Conservation (phyloP, 345 rosid species). For the Gynandropsis gynandra region DNA sequence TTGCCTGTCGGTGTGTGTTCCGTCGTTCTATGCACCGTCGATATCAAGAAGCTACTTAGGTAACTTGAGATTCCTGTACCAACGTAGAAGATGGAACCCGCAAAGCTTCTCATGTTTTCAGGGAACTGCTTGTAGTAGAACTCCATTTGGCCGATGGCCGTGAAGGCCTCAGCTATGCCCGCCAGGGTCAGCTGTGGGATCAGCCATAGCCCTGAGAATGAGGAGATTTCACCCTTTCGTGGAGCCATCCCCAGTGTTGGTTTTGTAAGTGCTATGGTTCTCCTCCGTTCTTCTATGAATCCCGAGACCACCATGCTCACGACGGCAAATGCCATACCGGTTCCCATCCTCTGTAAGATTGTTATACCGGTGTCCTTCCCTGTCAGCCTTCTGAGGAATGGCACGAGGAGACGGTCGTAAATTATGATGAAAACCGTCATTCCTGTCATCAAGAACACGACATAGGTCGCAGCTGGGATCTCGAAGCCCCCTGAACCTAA, state of each 20-base stretch:
- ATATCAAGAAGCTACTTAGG: slow-evolving; percentile 33
- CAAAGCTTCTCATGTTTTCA: slow-evolving; percentile 44
- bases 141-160: slow-evolving; percentile 35
- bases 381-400: slow-evolving; percentile 31
- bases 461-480: slow-evolving; percentile 46
- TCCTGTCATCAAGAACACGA: slow-evolving; percentile 44
- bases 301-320: slow-evolving; percentile 41
- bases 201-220: slow-evolving; percentile 47
- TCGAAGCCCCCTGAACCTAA: slow-evolving; percentile 39
- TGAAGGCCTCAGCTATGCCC: slow-evolving; percentile 44
- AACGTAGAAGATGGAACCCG: slow-evolving; percentile 25
- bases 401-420: slow-evolving; percentile 47
- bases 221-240: slow-evolving; percentile 39
- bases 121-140: slow-evolving; percentile 53
- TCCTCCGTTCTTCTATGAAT: slow-evolving; percentile 36
- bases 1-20: slow-evolving; percentile 23
- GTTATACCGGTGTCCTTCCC: slow-evolving; percentile 41
- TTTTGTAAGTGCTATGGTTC: slow-evolving; percentile 35
- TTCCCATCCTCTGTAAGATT: slow-evolving; percentile 38
- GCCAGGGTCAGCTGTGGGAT: slow-evolving; percentile 43
- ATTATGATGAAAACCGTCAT: slow-evolving; percentile 43
- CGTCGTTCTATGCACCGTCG: slow-evolving; percentile 25
- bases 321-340: slow-evolving; percentile 33
- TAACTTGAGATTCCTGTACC: slow-evolving; percentile 33
- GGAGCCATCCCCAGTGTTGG: slow-evolving; percentile 42